Percentiles rank a stretch among this genome's conserved stretches.
phyloP scores from a whole-genome alignment of 768 basidiomycete genomes.

The Hypholoma fasciculare region DNA sequence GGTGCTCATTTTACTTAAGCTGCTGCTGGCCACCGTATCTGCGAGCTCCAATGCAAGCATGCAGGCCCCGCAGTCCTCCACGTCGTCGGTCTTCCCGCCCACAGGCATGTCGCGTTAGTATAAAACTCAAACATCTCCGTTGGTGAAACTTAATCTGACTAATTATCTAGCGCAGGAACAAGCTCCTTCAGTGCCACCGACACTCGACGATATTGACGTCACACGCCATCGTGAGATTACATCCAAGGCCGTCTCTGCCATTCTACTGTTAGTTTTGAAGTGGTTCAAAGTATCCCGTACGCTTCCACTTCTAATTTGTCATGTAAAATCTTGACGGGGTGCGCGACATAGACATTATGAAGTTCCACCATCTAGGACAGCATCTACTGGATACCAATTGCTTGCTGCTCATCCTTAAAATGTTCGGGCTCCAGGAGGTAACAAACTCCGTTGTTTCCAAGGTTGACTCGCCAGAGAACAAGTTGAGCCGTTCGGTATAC shows the following conservation, averaged over 20 bases:
- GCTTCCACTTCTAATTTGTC: constrained; percentile 29
- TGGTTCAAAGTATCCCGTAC: constrained; percentile 99
- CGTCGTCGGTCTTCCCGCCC: constrained; percentile 71
- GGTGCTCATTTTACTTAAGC: constrained; percentile 91
- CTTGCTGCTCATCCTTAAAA: constrained; percentile 89
- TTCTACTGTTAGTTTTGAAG: constrained; percentile 84
- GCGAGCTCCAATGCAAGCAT: constrained; percentile 56
- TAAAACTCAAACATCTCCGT: not conserved
- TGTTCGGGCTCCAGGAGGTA: constrained; percentile 97
- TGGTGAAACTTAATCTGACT: not conserved
- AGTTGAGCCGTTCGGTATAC: constrained; percentile 40
- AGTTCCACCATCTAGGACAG: constrained; percentile 98
- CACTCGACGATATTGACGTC: constrained; percentile 90
- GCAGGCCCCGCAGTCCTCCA: constrained; percentile 65
- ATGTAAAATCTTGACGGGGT: not conserved
- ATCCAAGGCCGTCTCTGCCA: constrained; percentile 95
- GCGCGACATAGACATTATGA: constrained; percentile 81
- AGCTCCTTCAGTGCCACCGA: constrained; percentile 64
- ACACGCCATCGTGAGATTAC: constrained; percentile 96
- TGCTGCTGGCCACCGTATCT: constrained; percentile 90
- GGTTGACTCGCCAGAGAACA: constrained; percentile 84
- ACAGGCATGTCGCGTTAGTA: constrained; percentile 65
- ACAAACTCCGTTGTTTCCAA: constrained; percentile 80
- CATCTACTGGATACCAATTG: constrained; percentile 95
- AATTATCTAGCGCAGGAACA: constrained; percentile 55